Evolutionary conservation across 192 early-diverging fungal genomes (phyloP).

Genomic region (Podila epigama): DNA sequence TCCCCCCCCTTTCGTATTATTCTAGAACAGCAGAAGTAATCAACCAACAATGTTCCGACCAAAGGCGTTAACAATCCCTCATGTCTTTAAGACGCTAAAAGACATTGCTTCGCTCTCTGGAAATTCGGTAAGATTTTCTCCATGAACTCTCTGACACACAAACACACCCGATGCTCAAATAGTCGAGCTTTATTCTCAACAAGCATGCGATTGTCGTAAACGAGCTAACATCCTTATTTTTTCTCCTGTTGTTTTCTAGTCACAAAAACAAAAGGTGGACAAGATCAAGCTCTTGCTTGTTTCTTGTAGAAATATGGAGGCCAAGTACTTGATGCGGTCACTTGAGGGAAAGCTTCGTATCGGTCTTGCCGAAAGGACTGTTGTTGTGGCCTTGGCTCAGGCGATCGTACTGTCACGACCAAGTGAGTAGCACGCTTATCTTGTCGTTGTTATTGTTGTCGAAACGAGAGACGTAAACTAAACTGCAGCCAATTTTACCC

Average conservation of each 20-base stretch:
- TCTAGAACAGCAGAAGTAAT: constrained; percentile 73
- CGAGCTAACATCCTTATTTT: too few relatives aligned
- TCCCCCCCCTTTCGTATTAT: constrained; percentile 3
- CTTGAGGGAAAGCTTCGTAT: constrained; percentile 96
- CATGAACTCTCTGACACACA: too few relatives aligned
- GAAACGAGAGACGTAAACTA: background rate
- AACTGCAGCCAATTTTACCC: background rate
- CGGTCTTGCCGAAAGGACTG: constrained; percentile 93
- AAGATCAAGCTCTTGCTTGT: constrained; percentile 55
- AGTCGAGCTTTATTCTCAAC: too few relatives aligned
- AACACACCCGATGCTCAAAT: too few relatives aligned
- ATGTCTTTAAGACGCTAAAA: constrained; percentile 87
- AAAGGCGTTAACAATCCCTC: constrained; percentile 78
- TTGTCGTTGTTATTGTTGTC: background rate
- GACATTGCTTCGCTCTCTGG: constrained; percentile 88
- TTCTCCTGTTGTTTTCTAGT: constrained; percentile 7
- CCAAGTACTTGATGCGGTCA: constrained; percentile 63
- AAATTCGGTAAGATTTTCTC: constrained; percentile 46
- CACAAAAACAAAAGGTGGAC: constrained; percentile 53
- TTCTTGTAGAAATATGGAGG: constrained; percentile 52
- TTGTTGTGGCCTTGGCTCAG: constrained; percentile 89
- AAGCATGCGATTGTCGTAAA: too few relatives aligned
- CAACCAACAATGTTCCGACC: constrained; percentile 87
- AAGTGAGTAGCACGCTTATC: constrained; percentile 19
- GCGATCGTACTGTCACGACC: constrained; percentile 72